Evolutionary conservation across 495 filamentous ascomycete species (phyloP).

Genomic region (Bombardia bombarda): DNA sequence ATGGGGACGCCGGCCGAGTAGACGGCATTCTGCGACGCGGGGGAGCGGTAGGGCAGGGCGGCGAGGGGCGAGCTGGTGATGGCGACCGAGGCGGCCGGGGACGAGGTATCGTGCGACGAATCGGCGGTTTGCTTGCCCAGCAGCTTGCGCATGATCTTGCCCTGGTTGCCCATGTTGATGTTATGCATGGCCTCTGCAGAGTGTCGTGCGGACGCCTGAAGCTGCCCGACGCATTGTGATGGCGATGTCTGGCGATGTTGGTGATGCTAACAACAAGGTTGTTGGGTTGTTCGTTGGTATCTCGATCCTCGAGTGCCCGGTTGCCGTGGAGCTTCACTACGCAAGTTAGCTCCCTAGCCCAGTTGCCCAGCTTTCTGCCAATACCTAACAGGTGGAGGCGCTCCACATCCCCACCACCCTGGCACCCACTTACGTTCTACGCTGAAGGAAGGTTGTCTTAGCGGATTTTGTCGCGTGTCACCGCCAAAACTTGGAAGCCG

Average conservation of each 20-base stretch:
- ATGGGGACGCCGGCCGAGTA: constrained; percentile 69
- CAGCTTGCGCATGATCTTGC: constrained; percentile 45
- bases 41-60: constrained; percentile 43
- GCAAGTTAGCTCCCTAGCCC: too few relatives aligned
- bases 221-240: background rate
- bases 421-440: too few relatives aligned
- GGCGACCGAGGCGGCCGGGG: constrained; percentile 9
- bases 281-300: background rate
- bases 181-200: constrained; percentile 18
- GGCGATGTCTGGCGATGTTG: too few relatives aligned
- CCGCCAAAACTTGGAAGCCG: too few relatives aligned
- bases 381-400: too few relatives aligned
- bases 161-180: constrained; percentile 32
- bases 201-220: background rate
- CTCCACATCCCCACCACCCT: too few relatives aligned
- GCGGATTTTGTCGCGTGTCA: too few relatives aligned
- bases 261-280: too few relatives aligned
- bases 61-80: constrained; percentile 32
- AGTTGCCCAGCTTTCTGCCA: too few relatives aligned
- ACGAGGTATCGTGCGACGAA: constrained; percentile 25
- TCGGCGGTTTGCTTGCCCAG: constrained; percentile 37
- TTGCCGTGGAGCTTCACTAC: too few relatives aligned
- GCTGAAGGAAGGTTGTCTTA: too few relatives aligned
- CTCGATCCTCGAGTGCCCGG: too few relatives aligned
- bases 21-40: constrained; percentile 62